Base-by-base conservation (phyloP, 225 moss, liverwort and hornwort genomes). In the Takakia lepidozioides region DNA sequence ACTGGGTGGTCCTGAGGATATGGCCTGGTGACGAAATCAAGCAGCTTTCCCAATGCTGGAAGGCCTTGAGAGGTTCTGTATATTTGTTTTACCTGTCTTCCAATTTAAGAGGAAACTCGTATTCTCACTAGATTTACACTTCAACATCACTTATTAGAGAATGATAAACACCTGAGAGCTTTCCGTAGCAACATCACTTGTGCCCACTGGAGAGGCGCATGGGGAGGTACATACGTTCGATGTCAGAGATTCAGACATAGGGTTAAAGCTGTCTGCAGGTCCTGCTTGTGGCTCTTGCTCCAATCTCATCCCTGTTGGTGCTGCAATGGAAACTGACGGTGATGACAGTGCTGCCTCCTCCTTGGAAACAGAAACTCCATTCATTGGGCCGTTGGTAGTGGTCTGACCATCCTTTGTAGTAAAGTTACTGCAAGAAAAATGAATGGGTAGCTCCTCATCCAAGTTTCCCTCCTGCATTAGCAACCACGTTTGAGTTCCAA, bases 241-340 rank as follows among this genome's bases (percentile, higher is more conserved):
- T 10, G 64, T 76, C 27, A 68, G 57, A 25, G 49, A 52, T 23
- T 71, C 81, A 19, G 41, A 39, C 13, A 62, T 70, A 15, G 69
- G 27, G 11, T 74, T 68, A 19, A 29, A 41, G 20, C 0, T 36
- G 37, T 22, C 54, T 34, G 49, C 13, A 38, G 48, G 23, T 41
- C 49, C 52, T 1, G 40, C 9, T 56, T 81, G 55, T 5, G 76
- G 30, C 27, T 67, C 44, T 69, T 67, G 51, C 63, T 92, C 79
- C 27, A 79, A 29, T 28, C 87, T 74, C 67, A 57, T 74, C 11
- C 79, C 91, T 8, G 70, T 69, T 1, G 92, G 88, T 3, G 77
- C 54, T 8, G 77, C 65, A 22, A 85, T 26, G 8, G 68, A 60
- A 1, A 83, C 20, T 13, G 74, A 64, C 0, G 83, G 73, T 2